These are phyloP conservation scores for Phytopythium ostracodes DNA, from an alignment of 352 stramenopile species.

Conservation along the genomic window DNA sequence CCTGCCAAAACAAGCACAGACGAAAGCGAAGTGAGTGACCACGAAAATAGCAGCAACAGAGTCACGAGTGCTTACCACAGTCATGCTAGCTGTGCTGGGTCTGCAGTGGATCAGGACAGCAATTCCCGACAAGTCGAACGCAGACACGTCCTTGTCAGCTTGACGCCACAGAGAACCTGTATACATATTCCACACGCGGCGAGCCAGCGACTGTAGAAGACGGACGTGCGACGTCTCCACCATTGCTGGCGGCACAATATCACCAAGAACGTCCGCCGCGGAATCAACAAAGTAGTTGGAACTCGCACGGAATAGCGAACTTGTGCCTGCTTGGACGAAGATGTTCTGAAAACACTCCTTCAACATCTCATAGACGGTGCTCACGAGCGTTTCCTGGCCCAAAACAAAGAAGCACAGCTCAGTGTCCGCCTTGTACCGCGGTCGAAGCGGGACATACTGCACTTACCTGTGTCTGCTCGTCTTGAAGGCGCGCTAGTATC, in stretches of 20 bases:
- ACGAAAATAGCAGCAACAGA: neutral
- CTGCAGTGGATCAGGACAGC: neutral
- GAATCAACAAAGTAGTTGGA: slow-evolving; percentile 1
- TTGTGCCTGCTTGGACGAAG: neutral
- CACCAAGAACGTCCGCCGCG: neutral
- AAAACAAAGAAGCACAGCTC: neutral
- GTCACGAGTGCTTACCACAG: neutral
- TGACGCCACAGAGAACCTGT: neutral
- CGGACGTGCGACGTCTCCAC: neutral
- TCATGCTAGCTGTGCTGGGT: neutral
- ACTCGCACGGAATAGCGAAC: neutral
- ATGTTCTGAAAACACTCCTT: neutral
- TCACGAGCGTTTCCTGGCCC: neutral
- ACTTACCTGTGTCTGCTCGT: neutral
- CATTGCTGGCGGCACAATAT: neutral
- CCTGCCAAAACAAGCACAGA: neutral
- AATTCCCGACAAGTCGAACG: slow-evolving; percentile 1
- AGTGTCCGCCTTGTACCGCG: neutral
- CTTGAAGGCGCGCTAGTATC: neutral
- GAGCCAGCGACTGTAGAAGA: neutral
- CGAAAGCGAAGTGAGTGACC: neutral
- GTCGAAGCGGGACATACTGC: neutral
- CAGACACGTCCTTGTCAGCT: neutral
- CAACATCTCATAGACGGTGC: neutral
- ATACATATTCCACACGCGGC: neutral